These are phyloP conservation scores for Clarireedia paspali DNA, from an alignment of 2,329 filamentous ascomycete species.

Conservation along the genomic window DNA sequence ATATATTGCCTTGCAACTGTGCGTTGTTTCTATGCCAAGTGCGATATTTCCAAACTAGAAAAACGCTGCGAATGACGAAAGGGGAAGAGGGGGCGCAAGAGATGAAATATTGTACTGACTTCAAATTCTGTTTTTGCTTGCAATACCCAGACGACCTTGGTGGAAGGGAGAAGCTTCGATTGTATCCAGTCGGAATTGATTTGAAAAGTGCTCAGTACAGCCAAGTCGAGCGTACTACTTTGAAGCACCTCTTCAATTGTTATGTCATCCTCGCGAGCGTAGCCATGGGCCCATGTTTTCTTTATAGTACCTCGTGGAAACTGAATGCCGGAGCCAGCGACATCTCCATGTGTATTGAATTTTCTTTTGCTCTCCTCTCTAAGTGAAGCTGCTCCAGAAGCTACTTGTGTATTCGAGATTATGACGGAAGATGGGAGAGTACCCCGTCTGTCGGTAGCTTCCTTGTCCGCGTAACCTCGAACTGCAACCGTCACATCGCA, in stretches of 20 bases:
- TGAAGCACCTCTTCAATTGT: constrained; percentile 84
- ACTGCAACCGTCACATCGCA: too few relatives aligned
- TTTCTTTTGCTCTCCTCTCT: not conserved
- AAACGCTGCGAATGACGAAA: too few relatives aligned
- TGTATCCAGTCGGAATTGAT: constrained; percentile 58
- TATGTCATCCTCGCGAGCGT: constrained; percentile 63
- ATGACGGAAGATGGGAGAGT: not conserved
- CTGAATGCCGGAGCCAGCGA: constrained; percentile 20
- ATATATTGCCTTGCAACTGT: too few relatives aligned
- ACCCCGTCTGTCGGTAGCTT: not conserved
- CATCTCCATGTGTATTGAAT: not conserved
- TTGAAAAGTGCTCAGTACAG: constrained; percentile 79
- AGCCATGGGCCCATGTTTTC: constrained; percentile 68
- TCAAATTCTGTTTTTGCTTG: constrained; percentile 46
- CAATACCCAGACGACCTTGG: constrained; percentile 54
- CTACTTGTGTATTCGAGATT: not conserved
- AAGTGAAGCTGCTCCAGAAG: not conserved
- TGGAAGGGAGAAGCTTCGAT: constrained; percentile 54
- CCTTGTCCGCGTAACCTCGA: not conserved
- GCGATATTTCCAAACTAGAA: too few relatives aligned
- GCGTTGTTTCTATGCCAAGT: too few relatives aligned
- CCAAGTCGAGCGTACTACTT: constrained; percentile 61
- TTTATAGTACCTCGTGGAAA: constrained; percentile 57
- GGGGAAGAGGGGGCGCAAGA: not conserved
- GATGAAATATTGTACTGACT: constrained; percentile 32